Evolutionary conservation across 1,139 yeast genomes (phyloP), one percentile per base, ranked within the genome.

Genomic region (Lodderomyces beijingensis): DNA sequence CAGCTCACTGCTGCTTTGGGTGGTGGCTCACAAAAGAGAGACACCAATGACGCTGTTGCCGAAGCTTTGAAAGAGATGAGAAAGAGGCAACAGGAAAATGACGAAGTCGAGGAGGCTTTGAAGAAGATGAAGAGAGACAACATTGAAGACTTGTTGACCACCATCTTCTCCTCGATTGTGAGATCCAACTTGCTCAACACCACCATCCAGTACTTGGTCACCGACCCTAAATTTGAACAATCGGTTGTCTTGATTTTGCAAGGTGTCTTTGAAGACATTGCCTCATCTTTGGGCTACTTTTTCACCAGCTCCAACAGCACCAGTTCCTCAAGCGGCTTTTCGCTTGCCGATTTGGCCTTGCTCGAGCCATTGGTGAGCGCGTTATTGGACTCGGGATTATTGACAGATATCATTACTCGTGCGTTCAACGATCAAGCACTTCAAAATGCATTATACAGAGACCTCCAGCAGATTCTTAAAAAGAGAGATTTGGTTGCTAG

Each of bases 111-210:
- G 25, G 26, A 33, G 26, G 39, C 34, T 4, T 19, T 32, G n/a
- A 16, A 21, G 10, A 19, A 46, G 30, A 44, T 42, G 30, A 59
- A 49, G 41, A 57, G 66, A 49, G 62, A 57, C 42, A 59, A 60
- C 37, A 44, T 60, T 31, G 59, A 54, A 39, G 63, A 59, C 34
- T 55, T 61, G 39, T 46, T 59, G 18, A 50, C 56, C 17, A 61
- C 65, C n/a, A 48, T 61, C 18, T 49, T 61, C 32, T 33, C 50
- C 1, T 47, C 65, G 2, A 51, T 59, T 33, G 55, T 49, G 27
- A 44, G 54, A 43, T 57, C 64, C 3, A 58, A 59, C 6, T 47
- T 61, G 31, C 34, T 61, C 29, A 51, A 47, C 28, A 55, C 48
- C 25, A 57, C 64, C 22, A 38, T 61, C 25, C 33, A 42, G 32